These are phyloP conservation scores for Peniophora sp. DNA, from an alignment of 1,284 basidiomycete genomes.

Conservation along the genomic window DNA sequence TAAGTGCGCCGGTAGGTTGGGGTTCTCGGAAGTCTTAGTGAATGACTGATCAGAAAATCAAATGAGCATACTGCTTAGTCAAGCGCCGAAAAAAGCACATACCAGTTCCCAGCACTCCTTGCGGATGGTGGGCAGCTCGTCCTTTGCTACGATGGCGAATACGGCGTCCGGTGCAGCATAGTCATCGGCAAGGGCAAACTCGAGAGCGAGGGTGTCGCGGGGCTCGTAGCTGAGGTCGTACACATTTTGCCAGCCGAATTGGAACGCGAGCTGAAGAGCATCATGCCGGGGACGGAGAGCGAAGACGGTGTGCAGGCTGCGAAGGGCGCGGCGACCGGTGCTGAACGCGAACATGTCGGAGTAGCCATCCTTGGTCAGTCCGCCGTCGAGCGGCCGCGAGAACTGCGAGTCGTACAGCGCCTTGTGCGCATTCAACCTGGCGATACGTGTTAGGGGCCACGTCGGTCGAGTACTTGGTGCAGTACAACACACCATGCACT, in stretches of 20 bases:
- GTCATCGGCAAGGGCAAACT: slow-evolving; percentile 64
- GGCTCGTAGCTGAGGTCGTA: slow-evolving; percentile 65
- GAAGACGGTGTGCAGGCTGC: slow-evolving; percentile 74
- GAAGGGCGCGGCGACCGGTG: slow-evolving; percentile 72
- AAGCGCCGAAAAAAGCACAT: slow-evolving; percentile 20
- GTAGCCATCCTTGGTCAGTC: slow-evolving; percentile 58
- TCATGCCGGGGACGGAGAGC: slow-evolving; percentile 79
- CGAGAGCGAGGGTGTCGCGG: slow-evolving; percentile 62
- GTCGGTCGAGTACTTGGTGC: not conserved
- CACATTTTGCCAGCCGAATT: slow-evolving; percentile 52
- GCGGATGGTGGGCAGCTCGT: slow-evolving; percentile 62
- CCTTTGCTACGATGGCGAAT: slow-evolving; percentile 78
- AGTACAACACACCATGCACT: slow-evolving; percentile 40
- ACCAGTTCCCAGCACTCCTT: slow-evolving; percentile 82
- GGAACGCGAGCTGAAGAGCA: slow-evolving; percentile 56
- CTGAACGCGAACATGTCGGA: slow-evolving; percentile 80
- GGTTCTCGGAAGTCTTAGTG: slow-evolving; percentile 67
- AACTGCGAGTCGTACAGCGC: slow-evolving; percentile 59
- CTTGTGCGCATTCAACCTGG: slow-evolving; percentile 50
- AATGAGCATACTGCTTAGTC: slow-evolving; percentile 1
- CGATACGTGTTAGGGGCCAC: slow-evolving; percentile 12
- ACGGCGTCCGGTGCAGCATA: slow-evolving; percentile 58
- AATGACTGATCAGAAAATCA: slow-evolving; percentile 47
- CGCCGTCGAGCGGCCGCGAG: slow-evolving; percentile 45
- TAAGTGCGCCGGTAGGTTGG: slow-evolving; percentile 48